Percentiles rank a stretch among this genome's conserved stretches.
phyloP scores from a whole-genome alignment of 2,329 filamentous ascomycete genomes.

The Ophiostoma piceae region DNA sequence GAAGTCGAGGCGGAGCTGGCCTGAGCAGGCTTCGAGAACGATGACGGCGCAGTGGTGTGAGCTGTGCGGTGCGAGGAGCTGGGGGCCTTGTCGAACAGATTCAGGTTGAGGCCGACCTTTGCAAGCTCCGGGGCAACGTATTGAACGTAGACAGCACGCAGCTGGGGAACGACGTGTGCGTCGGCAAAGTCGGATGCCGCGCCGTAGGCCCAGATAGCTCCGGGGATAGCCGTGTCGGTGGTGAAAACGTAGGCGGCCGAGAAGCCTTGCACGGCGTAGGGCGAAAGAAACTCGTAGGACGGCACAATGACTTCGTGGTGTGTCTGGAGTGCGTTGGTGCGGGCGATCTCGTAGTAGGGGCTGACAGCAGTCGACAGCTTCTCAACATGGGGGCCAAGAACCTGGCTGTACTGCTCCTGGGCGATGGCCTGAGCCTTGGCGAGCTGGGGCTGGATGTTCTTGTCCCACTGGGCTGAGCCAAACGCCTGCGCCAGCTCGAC shows the following conservation, averaged over 20 bases:
- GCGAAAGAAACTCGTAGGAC: slow-evolving; percentile 65
- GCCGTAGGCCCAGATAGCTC: slow-evolving; percentile 64
- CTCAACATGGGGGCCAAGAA: slow-evolving; percentile 68
- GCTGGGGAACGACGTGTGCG: slow-evolving; percentile 71
- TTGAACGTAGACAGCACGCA: slow-evolving; percentile 75
- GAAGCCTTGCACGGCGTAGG: slow-evolving; percentile 67
- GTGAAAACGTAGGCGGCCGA: slow-evolving; percentile 60
- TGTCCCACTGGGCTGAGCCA: slow-evolving; percentile 69
- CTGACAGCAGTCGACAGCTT: slow-evolving; percentile 51
- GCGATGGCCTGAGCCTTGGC: slow-evolving; percentile 57
- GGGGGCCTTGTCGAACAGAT: slow-evolving; percentile 52
- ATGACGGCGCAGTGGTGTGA: slow-evolving; percentile 31
- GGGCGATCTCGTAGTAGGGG: slow-evolving; percentile 68
- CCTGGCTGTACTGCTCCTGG: slow-evolving; percentile 61
- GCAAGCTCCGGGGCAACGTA: slow-evolving; percentile 94
- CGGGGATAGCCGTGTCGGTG: slow-evolving; percentile 65
- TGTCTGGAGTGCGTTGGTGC: slow-evolving; percentile 58
- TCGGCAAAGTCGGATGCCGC: slow-evolving; percentile 66
- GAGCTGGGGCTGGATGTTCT: slow-evolving; percentile 69
- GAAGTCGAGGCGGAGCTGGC: slow-evolving; percentile 19
- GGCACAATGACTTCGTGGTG: slow-evolving; percentile 72
- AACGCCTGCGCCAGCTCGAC: slow-evolving; percentile 63
- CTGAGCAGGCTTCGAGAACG: slow-evolving; percentile 37
- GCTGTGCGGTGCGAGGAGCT: slow-evolving; percentile 22
- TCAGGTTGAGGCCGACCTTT: slow-evolving; percentile 84